Evolutionary conservation across 495 filamentous ascomycete genomes (phyloP).

Genomic region (Talaromyces proteolyticus): DNA sequence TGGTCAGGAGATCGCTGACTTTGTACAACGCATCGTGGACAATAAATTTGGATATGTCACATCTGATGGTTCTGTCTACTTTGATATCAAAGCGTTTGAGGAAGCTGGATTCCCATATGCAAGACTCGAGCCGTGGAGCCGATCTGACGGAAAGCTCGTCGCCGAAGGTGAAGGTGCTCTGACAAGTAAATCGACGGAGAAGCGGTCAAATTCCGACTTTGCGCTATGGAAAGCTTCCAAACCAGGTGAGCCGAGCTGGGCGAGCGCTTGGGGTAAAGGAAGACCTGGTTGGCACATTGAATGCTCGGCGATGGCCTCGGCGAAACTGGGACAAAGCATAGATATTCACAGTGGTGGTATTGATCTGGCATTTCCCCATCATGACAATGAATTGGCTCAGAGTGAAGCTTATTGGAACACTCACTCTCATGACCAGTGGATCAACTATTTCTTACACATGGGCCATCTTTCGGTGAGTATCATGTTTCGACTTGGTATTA

Average conservation of each 20-base stretch:
- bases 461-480: conserved; percentile 62
- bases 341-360: conserved; percentile 94
- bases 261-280: conserved; percentile 78
- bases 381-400: conserved; percentile 94
- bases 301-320: conserved; percentile 94
- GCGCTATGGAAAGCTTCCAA: conserved; percentile 93
- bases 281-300: conserved; percentile 98
- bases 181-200: conserved; percentile 59
- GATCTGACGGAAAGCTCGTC: conserved; percentile 72
- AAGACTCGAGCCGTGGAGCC: conserved; percentile 78
- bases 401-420: conserved; percentile 77
- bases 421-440: conserved; percentile 62
- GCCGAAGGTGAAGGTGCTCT: conserved; percentile 90
- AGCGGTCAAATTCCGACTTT: conserved; percentile 75
- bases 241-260: conserved; percentile 87
- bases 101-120: conserved; percentile 78
- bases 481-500: neutral
- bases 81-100: conserved; percentile 87
- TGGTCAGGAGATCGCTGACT: conserved; percentile 72
- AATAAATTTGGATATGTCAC: conserved; percentile 83
- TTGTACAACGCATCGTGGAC: conserved; percentile 71
- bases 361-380: conserved; percentile 91
- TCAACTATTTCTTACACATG: conserved; percentile 97
- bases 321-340: conserved; percentile 72
- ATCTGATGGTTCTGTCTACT: conserved; percentile 84